Evolutionary conservation across 345 rosid species (phyloP).

Genomic region (Salix koriyanagi): DNA sequence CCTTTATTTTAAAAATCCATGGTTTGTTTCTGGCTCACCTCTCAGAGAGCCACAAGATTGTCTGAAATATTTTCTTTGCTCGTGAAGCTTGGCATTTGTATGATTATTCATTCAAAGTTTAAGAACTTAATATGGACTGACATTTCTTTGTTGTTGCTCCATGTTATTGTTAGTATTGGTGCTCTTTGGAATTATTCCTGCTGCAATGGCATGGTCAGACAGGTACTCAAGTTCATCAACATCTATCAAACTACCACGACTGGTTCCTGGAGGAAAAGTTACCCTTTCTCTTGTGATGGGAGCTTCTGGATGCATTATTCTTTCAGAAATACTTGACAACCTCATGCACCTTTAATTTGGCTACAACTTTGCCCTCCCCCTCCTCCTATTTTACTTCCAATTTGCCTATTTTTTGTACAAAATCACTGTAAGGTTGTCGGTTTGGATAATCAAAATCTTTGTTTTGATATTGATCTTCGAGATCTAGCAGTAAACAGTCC

Average conservation of each 20-base stretch:
- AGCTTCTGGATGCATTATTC: constrained; percentile 55
- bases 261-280: constrained; percentile 73
- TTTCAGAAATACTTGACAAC: constrained; percentile 50
- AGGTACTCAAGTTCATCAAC: constrained; percentile 47
- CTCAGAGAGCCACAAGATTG: neutral
- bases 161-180: constrained; percentile 47
- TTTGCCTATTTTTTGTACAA: neutral
- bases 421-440: neutral
- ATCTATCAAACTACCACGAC: constrained; percentile 29
- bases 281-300: constrained; percentile 59
- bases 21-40: neutral
- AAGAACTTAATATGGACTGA: neutral
- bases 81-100: too few species aligned
- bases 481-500: too few species aligned
- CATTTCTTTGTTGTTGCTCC: neutral
- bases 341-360: neutral
- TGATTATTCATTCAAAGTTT: neutral
- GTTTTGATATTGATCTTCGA: too few species aligned
- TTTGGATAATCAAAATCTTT: neutral
- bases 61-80: too few species aligned
- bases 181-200: constrained; percentile 80
- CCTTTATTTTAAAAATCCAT: neutral
- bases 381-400: neutral
- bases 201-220: constrained; percentile 96
- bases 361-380: neutral